phyloP scores from a whole-genome alignment of 331 rosid genomes.

The Quercus lobata region DNA sequence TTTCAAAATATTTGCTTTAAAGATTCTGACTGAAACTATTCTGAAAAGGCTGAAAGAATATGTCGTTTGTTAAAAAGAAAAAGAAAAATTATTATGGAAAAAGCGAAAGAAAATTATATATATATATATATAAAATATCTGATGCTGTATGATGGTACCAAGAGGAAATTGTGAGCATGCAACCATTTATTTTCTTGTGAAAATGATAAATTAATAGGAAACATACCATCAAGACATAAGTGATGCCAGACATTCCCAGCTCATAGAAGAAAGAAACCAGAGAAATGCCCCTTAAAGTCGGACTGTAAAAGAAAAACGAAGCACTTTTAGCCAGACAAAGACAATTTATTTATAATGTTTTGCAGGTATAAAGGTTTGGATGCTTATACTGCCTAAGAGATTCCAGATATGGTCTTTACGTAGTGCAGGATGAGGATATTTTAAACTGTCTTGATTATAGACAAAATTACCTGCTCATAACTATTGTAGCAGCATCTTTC shows the following conservation, averaged over 20 bases:
- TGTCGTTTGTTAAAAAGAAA: neutral
- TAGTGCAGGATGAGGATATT: neutral
- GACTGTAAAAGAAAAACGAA: conserved; percentile 42
- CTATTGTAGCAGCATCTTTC: conserved; percentile 56
- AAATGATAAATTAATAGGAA: neutral
- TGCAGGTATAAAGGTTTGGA: neutral
- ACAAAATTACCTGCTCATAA: conserved; percentile 45
- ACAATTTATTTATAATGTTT: neutral
- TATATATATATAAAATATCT: too few relatives aligned
- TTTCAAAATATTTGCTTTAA: too few relatives aligned
- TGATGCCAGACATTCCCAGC: conserved; percentile 79
- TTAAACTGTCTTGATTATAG: neutral
- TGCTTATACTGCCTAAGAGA: neutral
- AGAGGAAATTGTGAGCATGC: too few relatives aligned
- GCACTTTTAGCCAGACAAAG: neutral
- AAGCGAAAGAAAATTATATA: too few relatives aligned
- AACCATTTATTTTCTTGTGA: neutral
- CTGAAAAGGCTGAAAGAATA: neutral
- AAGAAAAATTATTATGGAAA: too few relatives aligned
- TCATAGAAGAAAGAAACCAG: conserved; percentile 68
- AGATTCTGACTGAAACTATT: neutral
- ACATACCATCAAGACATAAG: conserved; percentile 56
- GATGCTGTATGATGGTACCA: too few relatives aligned
- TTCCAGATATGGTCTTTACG: neutral
- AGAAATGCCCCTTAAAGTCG: conserved; percentile 61